Evolutionary conservation across 2,329 filamentous ascomycete genomes (phyloP).

Genomic region (Ophiocordyceps unilateralis): DNA sequence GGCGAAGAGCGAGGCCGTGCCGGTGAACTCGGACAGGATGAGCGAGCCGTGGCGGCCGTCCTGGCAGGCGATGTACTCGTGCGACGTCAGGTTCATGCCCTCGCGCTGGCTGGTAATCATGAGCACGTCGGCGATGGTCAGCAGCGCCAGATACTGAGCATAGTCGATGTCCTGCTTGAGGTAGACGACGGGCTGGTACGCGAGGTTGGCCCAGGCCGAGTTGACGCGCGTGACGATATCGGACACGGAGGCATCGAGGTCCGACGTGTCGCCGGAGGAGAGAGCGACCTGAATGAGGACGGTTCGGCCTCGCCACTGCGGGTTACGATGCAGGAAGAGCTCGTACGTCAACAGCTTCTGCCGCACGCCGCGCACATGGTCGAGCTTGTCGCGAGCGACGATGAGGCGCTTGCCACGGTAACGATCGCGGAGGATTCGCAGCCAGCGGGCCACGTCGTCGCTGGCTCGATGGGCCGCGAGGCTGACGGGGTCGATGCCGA

Average conservation of each 20-base stretch:
- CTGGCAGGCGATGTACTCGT: constrained; percentile 87
- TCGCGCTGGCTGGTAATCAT: constrained; percentile 94
- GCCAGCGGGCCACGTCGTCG: constrained; percentile 59
- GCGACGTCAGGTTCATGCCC: constrained; percentile 92
- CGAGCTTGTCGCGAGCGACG: constrained; percentile 85
- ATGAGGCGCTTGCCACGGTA: constrained; percentile 84
- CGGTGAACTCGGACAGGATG: constrained; percentile 90
- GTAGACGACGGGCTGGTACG: constrained; percentile 85
- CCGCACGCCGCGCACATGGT: constrained; percentile 77
- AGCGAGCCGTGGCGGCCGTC: constrained; percentile 82
- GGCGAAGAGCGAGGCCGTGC: constrained; percentile 71
- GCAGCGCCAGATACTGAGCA: constrained; percentile 76
- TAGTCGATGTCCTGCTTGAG: constrained; percentile 91
- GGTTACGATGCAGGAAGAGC: constrained; percentile 84
- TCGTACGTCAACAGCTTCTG: constrained; percentile 90
- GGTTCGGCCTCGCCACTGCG: constrained; percentile 73
- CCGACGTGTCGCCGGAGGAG: constrained; percentile 73
- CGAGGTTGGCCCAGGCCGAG: constrained; percentile 74
- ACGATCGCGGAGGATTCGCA: constrained; percentile 61
- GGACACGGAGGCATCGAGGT: constrained; percentile 74
- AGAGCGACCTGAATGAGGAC: constrained; percentile 90
- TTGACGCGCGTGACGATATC: constrained; percentile 94
- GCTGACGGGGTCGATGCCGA: constrained; percentile 75
- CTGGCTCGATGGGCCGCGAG: constrained; percentile 55
- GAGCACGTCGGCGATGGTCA: constrained; percentile 76